These are phyloP conservation scores for Epichloe typhina DNA, from an alignment of 2,329 filamentous ascomycete genomes.

Conservation along the genomic window DNA sequence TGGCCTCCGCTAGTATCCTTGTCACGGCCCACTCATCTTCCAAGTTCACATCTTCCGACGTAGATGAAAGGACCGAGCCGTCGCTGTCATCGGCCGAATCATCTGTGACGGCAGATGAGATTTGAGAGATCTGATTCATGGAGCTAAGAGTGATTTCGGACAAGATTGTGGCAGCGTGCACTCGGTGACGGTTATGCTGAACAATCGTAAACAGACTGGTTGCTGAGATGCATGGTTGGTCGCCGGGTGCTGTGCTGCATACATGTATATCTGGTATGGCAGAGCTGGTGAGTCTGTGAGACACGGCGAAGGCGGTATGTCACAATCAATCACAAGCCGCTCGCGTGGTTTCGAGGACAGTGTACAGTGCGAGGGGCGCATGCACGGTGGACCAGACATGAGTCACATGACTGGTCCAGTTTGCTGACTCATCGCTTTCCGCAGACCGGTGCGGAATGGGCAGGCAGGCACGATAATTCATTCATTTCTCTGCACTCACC, in stretches of 20 bases:
- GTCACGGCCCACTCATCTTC: slow-evolving; percentile 37
- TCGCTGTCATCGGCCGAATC: slow-evolving; percentile 10
- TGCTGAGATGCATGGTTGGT: not conserved
- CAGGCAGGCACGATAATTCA: too few species aligned
- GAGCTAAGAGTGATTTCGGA: not conserved
- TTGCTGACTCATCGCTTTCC: too few species aligned
- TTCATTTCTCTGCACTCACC: too few species aligned
- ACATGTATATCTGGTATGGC: not conserved
- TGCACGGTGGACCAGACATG: not conserved
- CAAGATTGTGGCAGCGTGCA: not conserved
- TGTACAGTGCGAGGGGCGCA: not conserved
- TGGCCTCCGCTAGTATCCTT: slow-evolving; percentile 34
- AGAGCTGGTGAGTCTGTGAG: not conserved
- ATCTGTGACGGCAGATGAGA: not conserved
- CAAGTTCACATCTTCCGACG: slow-evolving; percentile 16
- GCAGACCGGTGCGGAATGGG: too few species aligned
- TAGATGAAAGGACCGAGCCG: slow-evolving; percentile 20
- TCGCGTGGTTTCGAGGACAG: not conserved
- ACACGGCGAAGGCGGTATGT: too few species aligned
- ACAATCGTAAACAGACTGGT: not conserved
- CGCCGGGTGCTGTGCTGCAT: not conserved
- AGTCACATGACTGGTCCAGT: too few species aligned
- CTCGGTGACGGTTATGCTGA: not conserved
- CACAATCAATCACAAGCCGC: too few species aligned
- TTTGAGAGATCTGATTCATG: not conserved